Conservation (phyloP, 345 rosid species). For the Eucalyptus curtisii region DNA sequence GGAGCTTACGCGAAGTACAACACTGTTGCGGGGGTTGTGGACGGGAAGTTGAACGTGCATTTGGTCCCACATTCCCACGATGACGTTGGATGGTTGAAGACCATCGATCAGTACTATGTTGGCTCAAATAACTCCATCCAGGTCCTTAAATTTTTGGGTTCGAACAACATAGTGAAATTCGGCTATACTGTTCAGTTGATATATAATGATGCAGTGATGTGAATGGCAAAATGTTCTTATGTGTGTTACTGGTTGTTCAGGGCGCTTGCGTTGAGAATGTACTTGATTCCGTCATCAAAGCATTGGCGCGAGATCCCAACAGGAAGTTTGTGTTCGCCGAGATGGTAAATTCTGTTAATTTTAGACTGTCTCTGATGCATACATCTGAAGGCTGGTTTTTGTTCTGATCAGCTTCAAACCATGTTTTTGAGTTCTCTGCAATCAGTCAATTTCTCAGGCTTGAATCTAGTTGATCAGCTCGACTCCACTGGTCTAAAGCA, state of each 20-base stretch:
- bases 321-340: conserved; percentile 72
- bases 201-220: background rate
- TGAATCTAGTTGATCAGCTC: background rate
- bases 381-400: background rate
- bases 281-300: conserved; percentile 56
- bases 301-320: conserved; percentile 55
- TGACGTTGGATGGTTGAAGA: conserved; percentile 84
- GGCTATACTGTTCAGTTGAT: background rate
- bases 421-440: background rate
- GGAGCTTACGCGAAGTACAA: conserved; percentile 42
- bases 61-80: conserved; percentile 83
- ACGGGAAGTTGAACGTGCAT: conserved; percentile 68
- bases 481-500: background rate
- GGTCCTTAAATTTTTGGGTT: conserved; percentile 6
- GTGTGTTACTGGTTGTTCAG: conserved; percentile 12
- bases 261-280: conserved; percentile 79
- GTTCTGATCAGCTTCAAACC: background rate
- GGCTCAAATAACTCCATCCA: conserved; percentile 70
- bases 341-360: conserved; percentile 36
- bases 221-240: background rate
- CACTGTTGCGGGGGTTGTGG: conserved; percentile 38
- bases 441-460: background rate
- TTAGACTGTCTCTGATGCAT: background rate
- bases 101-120: conserved; percentile 71
- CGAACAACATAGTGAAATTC: background rate